Evolutionary conservation across 495 filamentous ascomycete species (phyloP).

Genomic region (Aspergillus wentii): DNA sequence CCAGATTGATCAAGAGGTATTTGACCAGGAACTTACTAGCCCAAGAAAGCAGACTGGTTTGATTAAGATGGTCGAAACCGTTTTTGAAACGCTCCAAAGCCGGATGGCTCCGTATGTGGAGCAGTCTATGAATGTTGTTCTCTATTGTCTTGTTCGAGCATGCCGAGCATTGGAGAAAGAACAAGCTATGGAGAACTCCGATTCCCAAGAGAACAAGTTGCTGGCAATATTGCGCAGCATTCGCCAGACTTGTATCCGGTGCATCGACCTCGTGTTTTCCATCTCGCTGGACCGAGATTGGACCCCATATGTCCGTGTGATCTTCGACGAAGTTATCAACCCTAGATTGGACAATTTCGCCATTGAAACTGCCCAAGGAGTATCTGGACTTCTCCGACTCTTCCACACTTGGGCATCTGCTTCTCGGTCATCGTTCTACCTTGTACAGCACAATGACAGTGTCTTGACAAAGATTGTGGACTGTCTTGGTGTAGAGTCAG

Average conservation of each 20-base stretch:
- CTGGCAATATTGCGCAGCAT: constrained; percentile 62
- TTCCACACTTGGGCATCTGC: constrained; percentile 75
- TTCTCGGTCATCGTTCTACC: constrained; percentile 59
- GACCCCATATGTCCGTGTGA: constrained; percentile 60
- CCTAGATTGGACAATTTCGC: constrained; percentile 76
- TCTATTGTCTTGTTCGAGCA: constrained; percentile 75
- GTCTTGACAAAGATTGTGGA: constrained; percentile 67
- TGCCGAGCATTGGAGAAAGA: constrained; percentile 50
- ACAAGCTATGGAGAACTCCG: constrained; percentile 27
- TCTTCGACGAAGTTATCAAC: constrained; percentile 70
- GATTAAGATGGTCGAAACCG: constrained; percentile 83
- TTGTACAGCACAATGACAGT: constrained; percentile 56
- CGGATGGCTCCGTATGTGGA: constrained; percentile 57
- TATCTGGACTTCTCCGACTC: constrained; percentile 77
- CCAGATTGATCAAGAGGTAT: constrained; percentile 39
- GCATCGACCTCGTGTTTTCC: constrained; percentile 69
- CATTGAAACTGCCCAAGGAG: constrained; percentile 78
- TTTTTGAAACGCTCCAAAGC: constrained; percentile 75
- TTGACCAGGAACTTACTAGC: constrained; percentile 51
- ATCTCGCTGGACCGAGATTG: constrained; percentile 63
- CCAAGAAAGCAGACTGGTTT: constrained; percentile 80
- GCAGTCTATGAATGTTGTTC: constrained; percentile 63
- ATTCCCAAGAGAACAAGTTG: constrained; percentile 38
- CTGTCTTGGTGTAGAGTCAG: constrained; percentile 64
- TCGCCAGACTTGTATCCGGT: constrained; percentile 71